Percentiles rank a stretch among this genome's conserved stretches.
Conservation (phyloP, 345 rosid genomes). For the Zanthoxylum bungeanum region DNA sequence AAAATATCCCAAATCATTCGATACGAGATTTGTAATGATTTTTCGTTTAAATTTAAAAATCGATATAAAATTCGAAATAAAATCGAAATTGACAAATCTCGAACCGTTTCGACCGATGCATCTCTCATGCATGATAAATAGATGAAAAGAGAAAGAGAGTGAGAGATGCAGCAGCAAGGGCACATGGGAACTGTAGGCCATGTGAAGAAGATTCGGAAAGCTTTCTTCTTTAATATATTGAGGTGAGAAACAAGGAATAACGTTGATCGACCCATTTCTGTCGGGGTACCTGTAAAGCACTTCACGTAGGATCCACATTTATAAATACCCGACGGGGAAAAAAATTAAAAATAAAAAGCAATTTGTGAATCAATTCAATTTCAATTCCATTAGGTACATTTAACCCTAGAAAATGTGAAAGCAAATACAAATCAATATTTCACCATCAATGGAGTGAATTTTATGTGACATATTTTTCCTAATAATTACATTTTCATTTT, state of each 20-base stretch:
- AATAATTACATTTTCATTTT: constrained; percentile 3
- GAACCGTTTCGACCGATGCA: no score
- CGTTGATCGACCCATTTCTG: constrained; percentile 48
- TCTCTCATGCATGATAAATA: no score
- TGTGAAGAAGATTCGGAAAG: constrained; percentile 76
- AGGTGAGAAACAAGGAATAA: constrained; percentile 43
- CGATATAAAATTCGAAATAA: no score
- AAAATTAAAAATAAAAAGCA: background rate
- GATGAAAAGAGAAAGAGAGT: constrained; percentile 7
- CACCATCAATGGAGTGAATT: constrained; percentile 16
- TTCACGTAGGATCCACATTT: constrained; percentile 38
- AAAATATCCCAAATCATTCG: no score
- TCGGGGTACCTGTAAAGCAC: constrained; percentile 45
- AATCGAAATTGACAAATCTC: no score
- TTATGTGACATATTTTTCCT: constrained; percentile 21
- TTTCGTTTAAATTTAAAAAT: no score
- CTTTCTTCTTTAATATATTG: constrained; percentile 25
- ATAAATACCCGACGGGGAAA: constrained; percentile 7
- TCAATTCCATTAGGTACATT: constrained; percentile 30
- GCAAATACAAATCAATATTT: constrained; percentile 25
- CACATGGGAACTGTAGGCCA: constrained; percentile 81
- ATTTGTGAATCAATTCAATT: background rate
- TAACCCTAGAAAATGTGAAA: constrained; percentile 20
- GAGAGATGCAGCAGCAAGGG: constrained; percentile 34
- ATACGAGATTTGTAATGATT: no score